phyloP scores from a whole-genome alignment of 257 asterid genomes.

The Craterostigma plantagineum region DNA sequence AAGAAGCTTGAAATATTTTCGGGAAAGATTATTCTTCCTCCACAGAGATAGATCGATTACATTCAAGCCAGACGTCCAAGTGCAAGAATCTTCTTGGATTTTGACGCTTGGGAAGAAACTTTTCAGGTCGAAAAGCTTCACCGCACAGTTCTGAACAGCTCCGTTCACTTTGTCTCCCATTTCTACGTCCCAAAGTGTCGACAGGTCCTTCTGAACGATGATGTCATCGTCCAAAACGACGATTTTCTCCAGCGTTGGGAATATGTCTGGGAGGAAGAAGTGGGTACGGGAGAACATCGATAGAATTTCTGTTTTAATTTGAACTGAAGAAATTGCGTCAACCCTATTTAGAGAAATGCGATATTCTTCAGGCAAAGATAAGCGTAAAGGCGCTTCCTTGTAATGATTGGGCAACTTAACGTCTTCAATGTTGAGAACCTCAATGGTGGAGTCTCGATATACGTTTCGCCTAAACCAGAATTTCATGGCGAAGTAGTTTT shows the following conservation, averaged over 20 bases:
- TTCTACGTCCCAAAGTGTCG: conserved; percentile 70
- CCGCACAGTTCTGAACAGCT: conserved; percentile 51
- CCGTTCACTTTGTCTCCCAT: conserved; percentile 89
- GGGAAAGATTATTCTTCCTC: conserved; percentile 55
- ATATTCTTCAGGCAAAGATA: conserved; percentile 77
- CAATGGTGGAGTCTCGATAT: conserved; percentile 62
- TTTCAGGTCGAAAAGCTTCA: conserved; percentile 50
- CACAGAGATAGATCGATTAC: conserved; percentile 57
- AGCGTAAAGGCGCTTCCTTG: conserved; percentile 27
- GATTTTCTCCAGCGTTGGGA: conserved; percentile 50
- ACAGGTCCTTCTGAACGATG: conserved; percentile 78
- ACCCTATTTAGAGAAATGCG: conserved; percentile 60
- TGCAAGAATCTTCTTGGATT: conserved; percentile 51
- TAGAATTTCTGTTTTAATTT: conserved; percentile 44
- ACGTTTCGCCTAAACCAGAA: conserved; percentile 58
- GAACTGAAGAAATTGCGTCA: conserved; percentile 35
- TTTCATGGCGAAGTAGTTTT: conserved; percentile 80
- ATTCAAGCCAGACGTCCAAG: conserved; percentile 88
- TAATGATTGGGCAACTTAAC: conserved; percentile 28
- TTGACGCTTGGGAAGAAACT: conserved; percentile 23
- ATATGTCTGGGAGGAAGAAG: conserved; percentile 72
- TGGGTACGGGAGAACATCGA: conserved; percentile 72
- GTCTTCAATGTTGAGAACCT: conserved; percentile 78
- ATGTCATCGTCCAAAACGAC: conserved; percentile 86
- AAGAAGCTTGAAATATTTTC: conserved; percentile 36